These are phyloP conservation scores for Eleusine indica DNA, from an alignment of 176 grass and related monocot species.

Conservation along the genomic window DNA sequence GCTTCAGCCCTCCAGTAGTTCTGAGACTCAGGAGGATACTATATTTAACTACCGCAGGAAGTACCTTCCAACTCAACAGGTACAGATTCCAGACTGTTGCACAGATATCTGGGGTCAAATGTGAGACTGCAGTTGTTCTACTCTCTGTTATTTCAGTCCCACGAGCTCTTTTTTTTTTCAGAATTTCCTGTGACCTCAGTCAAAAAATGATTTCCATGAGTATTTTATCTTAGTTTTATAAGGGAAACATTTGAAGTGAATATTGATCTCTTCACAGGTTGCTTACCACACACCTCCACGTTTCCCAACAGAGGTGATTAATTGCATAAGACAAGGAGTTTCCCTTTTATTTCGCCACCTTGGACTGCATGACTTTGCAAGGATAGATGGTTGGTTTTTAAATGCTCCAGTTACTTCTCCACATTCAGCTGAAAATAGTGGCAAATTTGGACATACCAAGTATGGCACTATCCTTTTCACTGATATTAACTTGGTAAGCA, in stretches of 20 bases:
- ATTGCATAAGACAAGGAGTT: constrained; percentile 86
- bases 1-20: constrained; percentile 54
- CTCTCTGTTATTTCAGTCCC: constrained; percentile 5
- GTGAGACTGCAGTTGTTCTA: not conserved
- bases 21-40: constrained; percentile 57
- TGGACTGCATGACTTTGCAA: constrained; percentile 78
- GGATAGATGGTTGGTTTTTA: constrained; percentile 98
- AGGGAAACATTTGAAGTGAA: constrained; percentile 15
- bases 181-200: constrained; percentile 4
- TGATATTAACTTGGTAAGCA: constrained; percentile 91
- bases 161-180: constrained; percentile 1
- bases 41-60: constrained; percentile 96
- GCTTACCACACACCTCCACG: constrained; percentile 89
- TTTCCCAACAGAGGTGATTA: constrained; percentile 73
- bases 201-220: not conserved
- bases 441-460: constrained; percentile 66
- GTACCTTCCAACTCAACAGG: constrained; percentile 94
- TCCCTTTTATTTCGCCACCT: constrained; percentile 66
- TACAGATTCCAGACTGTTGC: constrained; percentile 8
- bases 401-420: constrained; percentile 44
- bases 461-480: constrained; percentile 80
- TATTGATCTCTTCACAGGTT: constrained; percentile 62
- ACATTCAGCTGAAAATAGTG: constrained; percentile 45
- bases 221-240: constrained; percentile 20
- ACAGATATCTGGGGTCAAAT: not conserved